Base-by-base conservation (phyloP, 768 basidiomycete species). In the Kwoniella pini region DNA sequence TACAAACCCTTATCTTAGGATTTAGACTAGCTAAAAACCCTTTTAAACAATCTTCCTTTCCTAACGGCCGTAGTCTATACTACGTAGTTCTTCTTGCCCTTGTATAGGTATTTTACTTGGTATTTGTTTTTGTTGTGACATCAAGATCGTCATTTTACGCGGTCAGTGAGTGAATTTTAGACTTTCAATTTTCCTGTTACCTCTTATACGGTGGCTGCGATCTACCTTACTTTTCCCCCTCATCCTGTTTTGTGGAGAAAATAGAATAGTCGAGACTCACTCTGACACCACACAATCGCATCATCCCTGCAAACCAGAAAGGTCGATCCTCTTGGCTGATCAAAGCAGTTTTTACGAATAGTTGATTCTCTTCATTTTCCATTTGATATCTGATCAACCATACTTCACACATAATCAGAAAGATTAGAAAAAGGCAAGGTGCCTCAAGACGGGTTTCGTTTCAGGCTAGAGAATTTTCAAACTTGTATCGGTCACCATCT, bases 161-260 rank as follows among this genome's bases (percentile, higher is more conserved):
- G 48, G 48, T 50, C 48, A 11, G 48, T 50, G 28, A 50, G 48
- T 50, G 10, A 10, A 4, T 46, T n/a, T 43, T 43, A 36, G 33
- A 36, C 33, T 7, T 36, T 36, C 15, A 7, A 7, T 15, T 19
- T 30, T 24, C 17, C 15, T 19, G 15, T 45, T 45, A n/a, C 40
- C 22, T 45, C 44, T 46, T 6, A 46, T n/a, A 24, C 26, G 45
- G 45, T 46, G 30, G 30, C 48, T 50, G 48, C 48, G 48, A 50
- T 31, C 17, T 19, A 24, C 15, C 30, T 31, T n/a, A 26, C 42
- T 43, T 33, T 12, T 19, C 24, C 27, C 19, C 46, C 19, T 24
- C 48, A 50, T 50, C 28, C 12, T 33, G 9, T 46, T 26, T 46
- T 30, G 48, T 33, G 30, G 45, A 46, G 45, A 46, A 46, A 24